Evolutionary conservation across 164 flowering plant genomes (phyloP).

Genomic region (Stephania japonica): DNA sequence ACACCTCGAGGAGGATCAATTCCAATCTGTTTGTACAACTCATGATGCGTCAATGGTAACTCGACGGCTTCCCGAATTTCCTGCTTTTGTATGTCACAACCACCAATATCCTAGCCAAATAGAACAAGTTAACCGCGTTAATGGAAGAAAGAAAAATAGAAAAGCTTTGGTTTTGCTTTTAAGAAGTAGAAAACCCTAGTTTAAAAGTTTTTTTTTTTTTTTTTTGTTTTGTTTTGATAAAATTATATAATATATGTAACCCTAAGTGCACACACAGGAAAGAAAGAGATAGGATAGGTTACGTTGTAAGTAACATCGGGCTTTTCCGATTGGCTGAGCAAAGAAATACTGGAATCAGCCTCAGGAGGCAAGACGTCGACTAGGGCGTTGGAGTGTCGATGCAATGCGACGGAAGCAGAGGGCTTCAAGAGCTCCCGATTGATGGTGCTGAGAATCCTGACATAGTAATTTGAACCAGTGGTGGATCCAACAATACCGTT

Average conservation of each 20-base stretch:
- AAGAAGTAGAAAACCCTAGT: no score
- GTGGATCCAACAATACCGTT: constrained; percentile 95
- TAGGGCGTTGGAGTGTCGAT: constrained; percentile 87
- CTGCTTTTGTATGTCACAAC: constrained; percentile 96
- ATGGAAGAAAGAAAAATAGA: no score
- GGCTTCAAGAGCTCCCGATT: constrained; percentile 88
- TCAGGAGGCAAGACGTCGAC: constrained; percentile 96
- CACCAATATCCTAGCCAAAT: constrained; percentile 80
- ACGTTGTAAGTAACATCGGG: constrained; percentile 89
- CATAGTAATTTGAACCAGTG: constrained; percentile 52
- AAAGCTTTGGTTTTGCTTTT: no score
- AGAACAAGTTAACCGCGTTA: neutral
- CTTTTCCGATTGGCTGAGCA: constrained; percentile 95
- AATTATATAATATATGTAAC: no score
- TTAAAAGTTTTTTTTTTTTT: no score
- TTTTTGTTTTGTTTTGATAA: no score
- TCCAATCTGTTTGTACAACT: constrained; percentile 89
- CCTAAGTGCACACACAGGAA: no score
- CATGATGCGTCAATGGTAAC: constrained; percentile 92
- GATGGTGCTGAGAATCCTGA: constrained; percentile 29
- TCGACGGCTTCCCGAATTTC: constrained; percentile 98
- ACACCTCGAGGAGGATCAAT: constrained; percentile 98
- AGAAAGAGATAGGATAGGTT: constrained; percentile 14
- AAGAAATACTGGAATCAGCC: constrained; percentile 82
- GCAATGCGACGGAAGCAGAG: constrained; percentile 83